Conservation (phyloP, 208 protist species). For the Phytomonas sp. region DNA sequence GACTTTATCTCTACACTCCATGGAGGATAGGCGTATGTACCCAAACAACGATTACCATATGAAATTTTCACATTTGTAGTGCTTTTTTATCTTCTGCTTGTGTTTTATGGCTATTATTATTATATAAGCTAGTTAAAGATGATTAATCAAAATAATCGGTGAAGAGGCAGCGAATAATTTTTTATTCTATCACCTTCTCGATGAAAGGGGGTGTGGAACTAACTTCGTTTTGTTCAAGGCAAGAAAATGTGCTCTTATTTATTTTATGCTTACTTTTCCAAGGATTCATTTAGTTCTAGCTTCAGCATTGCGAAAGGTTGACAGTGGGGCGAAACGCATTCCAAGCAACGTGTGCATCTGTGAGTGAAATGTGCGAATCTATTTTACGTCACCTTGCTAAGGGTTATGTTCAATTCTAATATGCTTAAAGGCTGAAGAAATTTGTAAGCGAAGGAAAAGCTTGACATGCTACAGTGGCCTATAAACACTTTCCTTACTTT, state of each 20-base stretch:
- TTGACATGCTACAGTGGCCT: not conserved
- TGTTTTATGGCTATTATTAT: slow-evolving; percentile 11
- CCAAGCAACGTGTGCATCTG: not conserved
- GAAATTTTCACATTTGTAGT: slow-evolving; percentile 1
- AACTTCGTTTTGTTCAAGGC: slow-evolving; percentile 10
- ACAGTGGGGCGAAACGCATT: not conserved
- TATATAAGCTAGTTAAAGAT: not conserved
- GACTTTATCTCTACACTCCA: slow-evolving; percentile 94
- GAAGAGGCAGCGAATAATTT: not conserved
- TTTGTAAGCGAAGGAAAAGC: not conserved
- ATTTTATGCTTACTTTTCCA: not conserved
- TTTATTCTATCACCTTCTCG: not conserved
- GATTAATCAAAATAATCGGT: not conserved
- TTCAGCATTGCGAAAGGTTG: not conserved
- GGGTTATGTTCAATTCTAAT: not conserved
- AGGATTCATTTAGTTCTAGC: not conserved
- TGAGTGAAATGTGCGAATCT: not conserved
- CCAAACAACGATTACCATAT: not conserved
- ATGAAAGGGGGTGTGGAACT: not conserved
- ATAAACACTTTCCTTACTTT: not conserved
- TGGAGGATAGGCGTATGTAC: slow-evolving; percentile 58
- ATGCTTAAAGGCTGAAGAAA: not conserved
- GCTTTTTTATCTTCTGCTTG: slow-evolving; percentile 10
- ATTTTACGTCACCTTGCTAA: not conserved
- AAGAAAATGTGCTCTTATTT: slow-evolving; percentile 1